Evolutionary conservation across 139 green algal species (phyloP).

Genomic region (Penium margaritaceum): DNA sequence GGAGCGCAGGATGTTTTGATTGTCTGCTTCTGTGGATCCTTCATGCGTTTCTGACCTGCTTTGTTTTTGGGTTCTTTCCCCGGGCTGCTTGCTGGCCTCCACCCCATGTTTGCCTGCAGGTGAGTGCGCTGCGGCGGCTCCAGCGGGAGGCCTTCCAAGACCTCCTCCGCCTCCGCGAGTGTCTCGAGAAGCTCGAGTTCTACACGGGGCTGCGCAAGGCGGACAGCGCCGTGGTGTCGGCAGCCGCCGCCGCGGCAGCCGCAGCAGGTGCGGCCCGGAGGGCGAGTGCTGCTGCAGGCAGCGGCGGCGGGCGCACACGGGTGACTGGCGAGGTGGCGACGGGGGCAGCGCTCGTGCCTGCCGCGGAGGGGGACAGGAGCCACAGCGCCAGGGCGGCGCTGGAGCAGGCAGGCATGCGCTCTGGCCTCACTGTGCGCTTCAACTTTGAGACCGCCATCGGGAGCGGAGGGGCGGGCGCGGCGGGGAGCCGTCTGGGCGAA

Average conservation of each 20-base stretch:
- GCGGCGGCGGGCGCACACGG: neutral
- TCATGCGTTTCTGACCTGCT: too few relatives aligned
- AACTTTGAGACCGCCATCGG: conserved; percentile 30
- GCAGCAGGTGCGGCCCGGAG: too few relatives aligned
- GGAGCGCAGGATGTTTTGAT: too few relatives aligned
- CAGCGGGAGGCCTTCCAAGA: conserved; percentile 33
- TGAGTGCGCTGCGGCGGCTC: conserved; percentile 29
- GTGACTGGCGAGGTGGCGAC: conserved; percentile 6
- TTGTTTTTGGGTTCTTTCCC: too few relatives aligned
- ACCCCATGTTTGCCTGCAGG: too few relatives aligned
- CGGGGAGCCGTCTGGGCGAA: too few relatives aligned
- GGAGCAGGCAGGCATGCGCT: conserved; percentile 21
- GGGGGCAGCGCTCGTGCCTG: conserved; percentile 19
- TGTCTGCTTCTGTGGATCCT: too few relatives aligned
- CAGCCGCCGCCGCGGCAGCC: neutral
- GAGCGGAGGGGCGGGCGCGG: too few relatives aligned
- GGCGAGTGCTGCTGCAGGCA: neutral
- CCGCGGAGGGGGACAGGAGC: conserved; percentile 15
- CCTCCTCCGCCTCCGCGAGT: conserved; percentile 12
- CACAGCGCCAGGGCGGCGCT: neutral
- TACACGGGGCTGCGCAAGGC: conserved; percentile 7
- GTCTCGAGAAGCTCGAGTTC: conserved; percentile 28
- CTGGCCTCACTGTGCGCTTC: conserved; percentile 20
- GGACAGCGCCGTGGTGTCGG: neutral
- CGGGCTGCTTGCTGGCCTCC: too few relatives aligned